phyloP scores from a whole-genome alignment of 2,329 filamentous ascomycete species.

The Paradendryphiella salina region DNA sequence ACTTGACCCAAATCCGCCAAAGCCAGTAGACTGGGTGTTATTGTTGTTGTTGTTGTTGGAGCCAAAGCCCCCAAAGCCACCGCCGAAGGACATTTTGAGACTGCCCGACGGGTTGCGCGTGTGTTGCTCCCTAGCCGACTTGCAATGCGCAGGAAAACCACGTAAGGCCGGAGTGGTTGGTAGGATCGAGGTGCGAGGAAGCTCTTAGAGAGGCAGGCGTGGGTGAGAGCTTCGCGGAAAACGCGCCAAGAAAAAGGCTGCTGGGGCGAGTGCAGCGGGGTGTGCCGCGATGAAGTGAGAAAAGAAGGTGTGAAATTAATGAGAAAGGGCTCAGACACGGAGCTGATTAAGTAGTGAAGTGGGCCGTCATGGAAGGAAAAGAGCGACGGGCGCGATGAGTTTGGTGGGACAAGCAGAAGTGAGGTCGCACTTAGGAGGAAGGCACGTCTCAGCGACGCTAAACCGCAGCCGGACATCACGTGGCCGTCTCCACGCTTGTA shows the following conservation, averaged over 20 bases:
- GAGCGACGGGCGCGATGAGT: slow-evolving; percentile 25
- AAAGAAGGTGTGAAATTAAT: slow-evolving; percentile 25
- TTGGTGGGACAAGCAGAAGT: slow-evolving; percentile 21
- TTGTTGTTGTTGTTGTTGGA: slow-evolving; percentile 38
- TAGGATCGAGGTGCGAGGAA: slow-evolving; percentile 18
- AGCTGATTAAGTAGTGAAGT: slow-evolving; percentile 39
- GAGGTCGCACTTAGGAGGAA: slow-evolving; percentile 22
- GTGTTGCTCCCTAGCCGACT: slow-evolving; percentile 18
- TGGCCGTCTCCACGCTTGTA: slow-evolving; percentile 11
- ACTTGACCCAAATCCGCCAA: slow-evolving; percentile 50
- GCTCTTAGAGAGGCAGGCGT: slow-evolving; percentile 24
- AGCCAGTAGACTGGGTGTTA: slow-evolving; percentile 37
- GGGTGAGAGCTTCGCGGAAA: slow-evolving; percentile 33
- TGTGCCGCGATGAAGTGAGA: slow-evolving; percentile 14
- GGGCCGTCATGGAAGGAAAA: slow-evolving; percentile 35
- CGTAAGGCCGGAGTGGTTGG: slow-evolving; percentile 26
- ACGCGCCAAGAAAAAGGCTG: slow-evolving; percentile 38
- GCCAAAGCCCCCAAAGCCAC: slow-evolving; percentile 52
- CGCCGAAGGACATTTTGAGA: slow-evolving; percentile 56
- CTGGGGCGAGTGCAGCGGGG: slow-evolving; percentile 28
- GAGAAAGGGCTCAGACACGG: slow-evolving; percentile 27
- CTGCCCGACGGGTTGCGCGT: slow-evolving; percentile 32
- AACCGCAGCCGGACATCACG: slow-evolving; percentile 21
- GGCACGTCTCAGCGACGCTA: slow-evolving; percentile 17
- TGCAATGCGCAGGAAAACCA: slow-evolving; percentile 25